Evolutionary conservation across 805 yeast genomes (phyloP), one percentile per base, ranked within the genome.

Genomic region (Candida sonorensis): DNA sequence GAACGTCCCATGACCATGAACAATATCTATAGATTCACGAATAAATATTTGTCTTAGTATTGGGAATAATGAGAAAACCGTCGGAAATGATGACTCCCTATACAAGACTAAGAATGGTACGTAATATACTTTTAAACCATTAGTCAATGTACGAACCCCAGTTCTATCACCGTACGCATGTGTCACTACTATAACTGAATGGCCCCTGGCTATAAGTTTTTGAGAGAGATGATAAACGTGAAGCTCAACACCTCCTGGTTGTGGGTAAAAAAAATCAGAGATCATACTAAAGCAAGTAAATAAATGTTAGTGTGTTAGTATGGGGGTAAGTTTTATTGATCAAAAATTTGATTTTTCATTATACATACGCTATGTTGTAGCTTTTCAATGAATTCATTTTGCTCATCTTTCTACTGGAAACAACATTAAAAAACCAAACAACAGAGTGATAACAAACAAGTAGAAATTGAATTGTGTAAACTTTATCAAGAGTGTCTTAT

Each of bases 181-280:
- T 8, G 98, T 87, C 20, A 92, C 70, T 16, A 92, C 74, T 5
- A 88, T 61, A 9, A 90, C 97, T 4, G 83, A 74, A 51, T 88
- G 96, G 7, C 96, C 97, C 24, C 78, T 58, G 14, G 72, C 74
- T 8, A 85, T 79, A 34, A 88, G 70, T 48, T 80, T 75, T 55
- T 86, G 94, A 0, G 97, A 79, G 16, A 92, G 59, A 55, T 92
- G 97, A 55, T 85, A 86, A 12, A 90, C 83, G 53, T 92, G 98
- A 40, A 90, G 77, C 55, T 92, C 99, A 2, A 92, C 94, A 8
- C 99, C 99, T 4, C 99, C 99, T 0, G 97, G 81, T 53, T 92
- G 98, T 9, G 99, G 99, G 59, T 83, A 92, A 72, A 92, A 92
- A 66, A 87, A 92, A 59, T 92, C 99, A 27, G 94, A 83, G 4